Base-by-base conservation (phyloP, 345 rosid genomes). In the Melaleuca alternifolia region DNA sequence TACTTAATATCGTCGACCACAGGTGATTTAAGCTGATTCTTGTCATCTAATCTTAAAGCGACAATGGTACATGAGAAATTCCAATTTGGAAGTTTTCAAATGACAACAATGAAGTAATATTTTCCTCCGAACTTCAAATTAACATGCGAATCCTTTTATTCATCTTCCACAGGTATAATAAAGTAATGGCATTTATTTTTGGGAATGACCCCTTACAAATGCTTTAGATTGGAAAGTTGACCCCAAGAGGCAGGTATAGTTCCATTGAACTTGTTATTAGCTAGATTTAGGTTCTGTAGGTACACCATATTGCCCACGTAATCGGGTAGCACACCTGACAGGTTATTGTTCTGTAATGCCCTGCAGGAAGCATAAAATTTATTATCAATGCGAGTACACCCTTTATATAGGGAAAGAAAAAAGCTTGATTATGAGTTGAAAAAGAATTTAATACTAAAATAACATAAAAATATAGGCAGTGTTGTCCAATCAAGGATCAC, bases 291-390 rank as follows among this genome's bases (percentile, higher is more conserved):
- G 91, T 84, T 89, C 85, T 94, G 90, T 10, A 97, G 93, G 86
- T 88, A 87, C 86, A 86, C 90, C 96, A 96, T 89, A 87, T 85
- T 87, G 89, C 96, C 94, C 71, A 97, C 88, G 90, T 90, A 94
- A 87, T 93, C 96, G 20, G 98, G 98, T 84, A 97, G 91, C n/a
- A 37, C 62, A 82, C 97, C 99, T 75, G 92, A 89, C 84, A 97
- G 91, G 86, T 89, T 89, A 86, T 97, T 97, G 95, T 94, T 91
- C 91, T 93, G 95, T 76, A 97, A 88, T 50, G 96, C 97, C 94
- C 99, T 97, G 97, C 91, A 92, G 82, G 53, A 84, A 85, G 90
- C 77, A 76, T 51, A 51, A 48, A 88, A 23, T 53, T 82, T 41
- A 86, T 44, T 14, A 75, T 44, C 54, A 83, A 75, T 20, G 76